phyloP scores from a whole-genome alignment of 2,329 filamentous ascomycete genomes.

The Diplodia corticola region DNA sequence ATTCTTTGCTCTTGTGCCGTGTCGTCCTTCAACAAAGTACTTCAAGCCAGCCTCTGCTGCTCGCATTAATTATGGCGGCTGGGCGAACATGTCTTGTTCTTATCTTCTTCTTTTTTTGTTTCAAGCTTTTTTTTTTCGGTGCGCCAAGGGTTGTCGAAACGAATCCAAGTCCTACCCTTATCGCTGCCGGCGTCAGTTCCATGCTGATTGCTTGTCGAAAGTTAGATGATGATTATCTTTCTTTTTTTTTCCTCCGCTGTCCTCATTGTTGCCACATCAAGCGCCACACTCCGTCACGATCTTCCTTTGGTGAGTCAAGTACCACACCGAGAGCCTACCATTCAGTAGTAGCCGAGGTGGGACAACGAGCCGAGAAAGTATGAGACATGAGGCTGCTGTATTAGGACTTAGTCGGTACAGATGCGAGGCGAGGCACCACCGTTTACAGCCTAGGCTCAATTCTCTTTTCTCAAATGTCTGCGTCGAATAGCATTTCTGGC shows the following conservation, averaged over 20 bases:
- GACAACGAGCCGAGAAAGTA: not conserved
- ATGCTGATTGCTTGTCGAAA: not conserved
- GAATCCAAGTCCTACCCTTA: not conserved
- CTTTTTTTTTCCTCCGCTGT: not conserved
- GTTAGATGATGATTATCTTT: not conserved
- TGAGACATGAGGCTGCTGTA: not conserved
- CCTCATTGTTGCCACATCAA: not conserved
- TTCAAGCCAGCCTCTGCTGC: not conserved
- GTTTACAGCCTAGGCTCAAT: not conserved
- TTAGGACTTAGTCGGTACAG: not conserved
- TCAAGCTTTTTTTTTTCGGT: too few species aligned
- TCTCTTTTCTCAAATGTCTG: not conserved
- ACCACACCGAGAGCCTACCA: not conserved
- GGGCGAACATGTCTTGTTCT: not conserved
- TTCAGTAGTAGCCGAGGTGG: not conserved
- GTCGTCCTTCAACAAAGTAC: not conserved
- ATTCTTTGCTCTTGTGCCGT: not conserved
- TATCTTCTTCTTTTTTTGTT: too few species aligned
- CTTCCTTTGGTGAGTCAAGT: conserved; percentile 1
- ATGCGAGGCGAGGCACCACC: not conserved
- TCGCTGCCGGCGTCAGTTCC: not conserved
- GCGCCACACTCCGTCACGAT: not conserved
- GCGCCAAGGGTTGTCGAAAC: not conserved
- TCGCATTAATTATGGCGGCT: not conserved
- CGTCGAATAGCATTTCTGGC: conserved; percentile 1